Base-by-base conservation (phyloP, 2,329 filamentous ascomycete genomes). In the Bipolaris sorokiniana region DNA sequence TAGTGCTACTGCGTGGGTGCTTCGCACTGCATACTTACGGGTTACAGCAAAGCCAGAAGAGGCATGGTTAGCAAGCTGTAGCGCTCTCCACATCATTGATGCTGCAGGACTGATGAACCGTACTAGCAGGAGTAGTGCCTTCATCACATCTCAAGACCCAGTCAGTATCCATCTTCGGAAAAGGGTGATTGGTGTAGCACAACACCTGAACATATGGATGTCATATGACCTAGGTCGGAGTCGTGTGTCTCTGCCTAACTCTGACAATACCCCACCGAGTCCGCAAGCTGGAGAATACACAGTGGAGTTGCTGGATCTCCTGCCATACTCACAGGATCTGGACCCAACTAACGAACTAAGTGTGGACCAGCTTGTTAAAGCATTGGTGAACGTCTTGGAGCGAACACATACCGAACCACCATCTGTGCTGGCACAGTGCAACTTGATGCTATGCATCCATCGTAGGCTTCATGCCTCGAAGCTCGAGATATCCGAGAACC, bases 1-100 rank as follows among this genome's bases (percentile, higher is more conserved):
- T 28, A 44, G 41, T 16, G 41, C 41, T 44, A 44, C 41, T 44
- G 41, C 41, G 22, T 44, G 41, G 41, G 41, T 44, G 13, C 41
- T 44, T 23, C 41, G 41, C 22, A 44, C 41, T 16, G 15, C 41
- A 28, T 44, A 44, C 26, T 10, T 44, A 44, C 22, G 41, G 22
- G 22, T 44, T 3, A 44, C 41, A 26, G 41, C 41, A 23, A 44
- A 44, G 22, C 41, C 41, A 44, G 41, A 44, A 44, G 41, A 44
- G 18, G 41, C 41, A 16, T 44, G 41, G 41, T 23, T 44, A 23
- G 41, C 41, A 26, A 44, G 41, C 41, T 44, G 41, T n/a, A 44
- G 13, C 6, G 18, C 41, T 28, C 41, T 44, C 22, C 41, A 44
- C 15, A 26, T 44, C 23, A 44, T 44, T 3, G 41, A 44, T n/a